These are phyloP conservation scores for Mortierella sp. DNA, from an alignment of 371 early-diverging fungal genomes.

Conservation along the genomic window DNA sequence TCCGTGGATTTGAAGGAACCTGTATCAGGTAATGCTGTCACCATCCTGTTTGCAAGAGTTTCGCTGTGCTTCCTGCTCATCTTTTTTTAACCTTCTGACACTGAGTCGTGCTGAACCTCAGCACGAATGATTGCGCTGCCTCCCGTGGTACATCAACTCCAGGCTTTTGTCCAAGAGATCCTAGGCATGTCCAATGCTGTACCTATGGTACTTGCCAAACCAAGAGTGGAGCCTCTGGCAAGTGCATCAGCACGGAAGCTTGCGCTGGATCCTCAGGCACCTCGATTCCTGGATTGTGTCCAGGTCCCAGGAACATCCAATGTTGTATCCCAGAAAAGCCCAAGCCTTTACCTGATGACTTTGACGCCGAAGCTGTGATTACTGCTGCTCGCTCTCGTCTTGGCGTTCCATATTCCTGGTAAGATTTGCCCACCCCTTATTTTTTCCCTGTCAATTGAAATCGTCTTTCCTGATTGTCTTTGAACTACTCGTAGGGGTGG, in stretches of 20 bases:
- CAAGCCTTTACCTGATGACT: neutral
- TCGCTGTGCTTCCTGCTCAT: neutral
- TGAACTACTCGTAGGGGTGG: conserved; percentile 10
- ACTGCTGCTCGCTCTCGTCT: conserved; percentile 15
- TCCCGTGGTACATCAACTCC: conserved; percentile 10
- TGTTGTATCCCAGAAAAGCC: conserved; percentile 10
- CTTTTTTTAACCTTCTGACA: neutral
- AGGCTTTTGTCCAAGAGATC: too few species aligned
- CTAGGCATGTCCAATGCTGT: conserved; percentile 8
- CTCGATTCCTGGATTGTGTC: conserved; percentile 6
- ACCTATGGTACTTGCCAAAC: conserved; percentile 4
- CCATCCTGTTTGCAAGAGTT: neutral
- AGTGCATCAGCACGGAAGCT: neutral
- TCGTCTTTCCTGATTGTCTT: neutral
- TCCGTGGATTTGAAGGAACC: conserved; percentile 3
- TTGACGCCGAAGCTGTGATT: conserved; percentile 10
- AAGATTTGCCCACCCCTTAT: neutral
- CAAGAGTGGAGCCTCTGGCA: conserved; percentile 1
- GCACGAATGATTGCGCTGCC: neutral
- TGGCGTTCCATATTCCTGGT: conserved; percentile 23
- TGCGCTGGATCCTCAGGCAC: conserved; percentile 7
- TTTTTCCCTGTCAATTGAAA: neutral
- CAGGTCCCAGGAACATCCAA: conserved; percentile 6
- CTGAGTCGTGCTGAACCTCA: neutral
- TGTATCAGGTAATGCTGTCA: conserved; percentile 2